phyloP scores from a whole-genome alignment of 1,284 basidiomycete genomes.

The Rhodotorula sp. region DNA sequence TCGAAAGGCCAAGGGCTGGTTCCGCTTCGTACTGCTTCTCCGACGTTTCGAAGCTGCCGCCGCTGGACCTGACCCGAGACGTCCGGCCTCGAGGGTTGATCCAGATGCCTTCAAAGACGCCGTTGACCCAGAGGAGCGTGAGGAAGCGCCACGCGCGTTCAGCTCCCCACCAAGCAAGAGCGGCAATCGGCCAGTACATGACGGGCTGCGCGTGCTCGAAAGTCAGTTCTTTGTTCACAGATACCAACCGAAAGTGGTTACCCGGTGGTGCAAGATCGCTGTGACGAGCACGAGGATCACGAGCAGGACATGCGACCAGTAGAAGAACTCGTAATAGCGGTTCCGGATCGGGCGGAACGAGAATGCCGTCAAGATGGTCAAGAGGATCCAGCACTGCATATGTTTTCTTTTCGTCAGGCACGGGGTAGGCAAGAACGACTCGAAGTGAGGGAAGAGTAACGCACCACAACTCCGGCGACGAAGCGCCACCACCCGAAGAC shows the following conservation, averaged over 20 bases:
- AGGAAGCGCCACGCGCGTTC: constrained; percentile 64
- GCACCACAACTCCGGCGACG: constrained; percentile 68
- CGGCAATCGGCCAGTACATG: constrained; percentile 58
- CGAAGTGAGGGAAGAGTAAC: constrained; percentile 46
- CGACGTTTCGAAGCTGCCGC: constrained; percentile 11
- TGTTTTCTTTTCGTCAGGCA: not conserved
- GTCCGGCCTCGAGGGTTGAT: not conserved
- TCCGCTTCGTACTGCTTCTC: constrained; percentile 16
- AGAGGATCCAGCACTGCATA: constrained; percentile 59
- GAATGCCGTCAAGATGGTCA: constrained; percentile 66
- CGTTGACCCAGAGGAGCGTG: constrained; percentile 66
- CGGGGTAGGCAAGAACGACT: not conserved
- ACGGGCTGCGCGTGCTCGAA: constrained; percentile 13
- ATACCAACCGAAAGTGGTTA: constrained; percentile 35
- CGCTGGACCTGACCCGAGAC: not conserved
- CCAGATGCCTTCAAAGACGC: constrained; percentile 48
- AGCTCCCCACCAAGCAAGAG: constrained; percentile 64
- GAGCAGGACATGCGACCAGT: constrained; percentile 66
- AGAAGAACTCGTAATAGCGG: constrained; percentile 73
- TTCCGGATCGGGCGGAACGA: constrained; percentile 66
- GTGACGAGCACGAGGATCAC: constrained; percentile 64
- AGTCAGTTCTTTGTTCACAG: not conserved
- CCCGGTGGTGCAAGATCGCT: constrained; percentile 67
- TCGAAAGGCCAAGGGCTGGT: constrained; percentile 3
- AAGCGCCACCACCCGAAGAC: constrained; percentile 70